Conservation (phyloP, 73 alveolate genomes). For the Uronychia setigera region DNA sequence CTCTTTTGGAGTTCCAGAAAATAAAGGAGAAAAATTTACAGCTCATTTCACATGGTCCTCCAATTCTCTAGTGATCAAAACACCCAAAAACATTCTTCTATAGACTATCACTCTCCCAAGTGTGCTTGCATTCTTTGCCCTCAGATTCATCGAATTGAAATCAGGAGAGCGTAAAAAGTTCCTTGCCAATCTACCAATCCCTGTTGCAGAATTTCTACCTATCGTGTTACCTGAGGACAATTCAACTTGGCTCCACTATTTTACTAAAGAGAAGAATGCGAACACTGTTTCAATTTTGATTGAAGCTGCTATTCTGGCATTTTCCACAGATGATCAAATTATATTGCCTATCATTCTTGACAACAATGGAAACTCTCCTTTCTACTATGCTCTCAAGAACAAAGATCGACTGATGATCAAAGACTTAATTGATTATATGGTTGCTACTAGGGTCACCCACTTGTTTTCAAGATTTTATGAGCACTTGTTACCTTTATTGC, state of each 20-base stretch:
- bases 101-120: neutral
- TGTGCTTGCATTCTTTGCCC: neutral
- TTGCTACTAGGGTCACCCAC: neutral
- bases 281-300: neutral
- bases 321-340: neutral
- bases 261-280: neutral
- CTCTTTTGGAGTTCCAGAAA: too few species aligned
- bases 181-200: neutral
- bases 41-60: too few species aligned
- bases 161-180: neutral
- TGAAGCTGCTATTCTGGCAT: constrained; percentile 3
- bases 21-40: too few species aligned
- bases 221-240: neutral
- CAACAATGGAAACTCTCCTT: constrained; percentile 1
- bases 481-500: neutral
- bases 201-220: neutral
- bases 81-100: neutral
- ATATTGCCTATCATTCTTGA: neutral
- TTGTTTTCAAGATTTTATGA: neutral
- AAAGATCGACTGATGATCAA: neutral
- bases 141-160: neutral
- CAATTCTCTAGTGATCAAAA: too few species aligned
- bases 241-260: neutral
- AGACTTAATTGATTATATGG: neutral
- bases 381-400: constrained; percentile 12